Base-by-base conservation (phyloP, 1,284 basidiomycete species). In the Psilocybe mexicana region DNA sequence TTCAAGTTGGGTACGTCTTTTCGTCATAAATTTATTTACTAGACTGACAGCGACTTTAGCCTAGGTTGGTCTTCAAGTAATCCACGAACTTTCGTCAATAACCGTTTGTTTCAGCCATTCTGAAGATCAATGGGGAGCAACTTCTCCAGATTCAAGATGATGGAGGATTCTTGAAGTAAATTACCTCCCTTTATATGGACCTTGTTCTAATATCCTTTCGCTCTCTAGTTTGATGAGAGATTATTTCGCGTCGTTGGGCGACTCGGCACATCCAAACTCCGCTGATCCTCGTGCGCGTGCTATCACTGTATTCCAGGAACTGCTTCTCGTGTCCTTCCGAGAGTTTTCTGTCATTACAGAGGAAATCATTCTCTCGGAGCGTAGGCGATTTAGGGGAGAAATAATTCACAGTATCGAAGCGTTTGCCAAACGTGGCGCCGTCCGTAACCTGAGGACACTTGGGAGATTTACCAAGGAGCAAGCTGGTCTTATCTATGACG, bases 331-430 rank as follows among this genome's bases (percentile, higher is more conserved):
- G 54, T 96, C 96, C 1, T 98, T 98, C 84, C 87, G 97, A 56
- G 97, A 99, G 73, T 99, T 99, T 72, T 91, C 94, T 25, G 83
- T 95, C 62, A 96, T 99, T 71, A 96, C 94, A 0, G 96, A 98
- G 69, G 97, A 99, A 33, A 93, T 93, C 11, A 98, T 99, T 65
- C 83, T 87, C 18, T 83, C 84, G 18, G 96, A 99, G 73, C 87
- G 97, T 28, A 85, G 87, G 62, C 85, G 90, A 43, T 94, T 94
- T 77, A 85, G 96, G 50, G 85, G 88, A 47, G 96, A 98, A 70
- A 92, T 99, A 61, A 88, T 98, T 36, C 86, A 93, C 67, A 93
- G 88, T 68, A 96, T 99, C 64, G 97, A 99, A 76, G 87, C 86
- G 5, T 99, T 98, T 75, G 90, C 96, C 24, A 98, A 96, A 72